Evolutionary conservation across 1,284 basidiomycete species (phyloP), one percentile per base, ranked within the genome.

Genomic region (Marasmius tenuissimus): DNA sequence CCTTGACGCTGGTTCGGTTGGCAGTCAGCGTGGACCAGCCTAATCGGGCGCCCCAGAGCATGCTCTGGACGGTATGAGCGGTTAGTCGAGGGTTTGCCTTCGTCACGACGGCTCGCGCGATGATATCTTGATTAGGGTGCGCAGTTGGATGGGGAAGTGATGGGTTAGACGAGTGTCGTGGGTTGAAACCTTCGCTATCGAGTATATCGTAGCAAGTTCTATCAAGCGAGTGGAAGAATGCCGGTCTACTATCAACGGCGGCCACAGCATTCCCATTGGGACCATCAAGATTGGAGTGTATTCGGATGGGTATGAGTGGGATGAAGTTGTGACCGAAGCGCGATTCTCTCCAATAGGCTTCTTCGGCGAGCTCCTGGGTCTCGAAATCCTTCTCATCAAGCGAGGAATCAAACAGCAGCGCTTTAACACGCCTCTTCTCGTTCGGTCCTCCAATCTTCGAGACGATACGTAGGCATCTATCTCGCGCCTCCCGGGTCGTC

Each of bases 21-120:
- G 91, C 91, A 5, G 90, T 92, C 53, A 94, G 76, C 20, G 91
- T 94, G 60, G 93, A 94, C 88, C 91, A 89, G 1, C 89, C 87
- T 37, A 85, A 77, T 45, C 74, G 76, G 0, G 89, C 86, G 27
- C 92, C 93, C 72, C 84, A 84, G 10, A 88, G 76, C 75, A 92
- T 77, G 65, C 87, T 89, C 59, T 85, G 80, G 14, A 89, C 83
- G 0, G 89, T 92, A 67, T 92, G 90, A 9, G 80, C 83, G 0
- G 88, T 90, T 49, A 90, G 75, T 20, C 81, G 78, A 3, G 83
- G 78, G 66, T 87, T 88, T 38, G 79, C 78, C 60, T 80, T 84
- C 42, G 80, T 84, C 37, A 85, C 81, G 20, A 75, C 74, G 11
- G 86, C 82, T 18, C 83, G 77, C 70, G 81, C 34, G 16, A 54